phyloP scores from a whole-genome alignment of 2,329 filamentous ascomycete genomes.

The Pseudohalonectria lignicola region DNA sequence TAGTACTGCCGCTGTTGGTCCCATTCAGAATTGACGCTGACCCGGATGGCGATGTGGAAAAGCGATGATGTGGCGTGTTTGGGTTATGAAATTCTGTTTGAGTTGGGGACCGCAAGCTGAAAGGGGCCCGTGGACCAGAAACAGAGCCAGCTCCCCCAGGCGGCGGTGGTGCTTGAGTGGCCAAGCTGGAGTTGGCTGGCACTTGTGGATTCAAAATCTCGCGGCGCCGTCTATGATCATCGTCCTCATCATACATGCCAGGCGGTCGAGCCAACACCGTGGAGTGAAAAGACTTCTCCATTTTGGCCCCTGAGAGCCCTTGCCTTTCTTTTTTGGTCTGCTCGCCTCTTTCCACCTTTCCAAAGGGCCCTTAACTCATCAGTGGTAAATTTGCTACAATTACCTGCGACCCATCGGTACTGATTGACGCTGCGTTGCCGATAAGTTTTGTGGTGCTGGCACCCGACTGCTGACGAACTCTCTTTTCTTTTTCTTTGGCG shows the following conservation, averaged over 20 bases:
- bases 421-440: background rate
- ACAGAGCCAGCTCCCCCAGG: background rate
- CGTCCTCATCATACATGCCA: conserved; percentile 23
- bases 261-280: conserved; percentile 36
- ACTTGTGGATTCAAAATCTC: conserved; percentile 31
- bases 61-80: conserved; percentile 12
- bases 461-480: background rate
- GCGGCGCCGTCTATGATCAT: conserved; percentile 26
- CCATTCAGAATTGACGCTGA: conserved; percentile 17
- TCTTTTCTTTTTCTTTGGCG: background rate
- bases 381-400: background rate
- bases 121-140: conserved; percentile 22
- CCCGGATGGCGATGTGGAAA: conserved; percentile 16
- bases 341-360: background rate
- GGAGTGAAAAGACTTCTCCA: conserved; percentile 37
- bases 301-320: conserved; percentile 13
- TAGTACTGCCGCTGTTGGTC: conserved; percentile 15
- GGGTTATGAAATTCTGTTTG: conserved; percentile 25
- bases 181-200: conserved; percentile 1
- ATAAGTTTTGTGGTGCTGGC: background rate
- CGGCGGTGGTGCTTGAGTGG: background rate
- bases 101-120: conserved; percentile 38
- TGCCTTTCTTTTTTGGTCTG: background rate
- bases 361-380: too few relatives aligned
- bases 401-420: conserved; percentile 1